Base-by-base conservation (phyloP, 495 filamentous ascomycete species). In the Tuber borchii region DNA sequence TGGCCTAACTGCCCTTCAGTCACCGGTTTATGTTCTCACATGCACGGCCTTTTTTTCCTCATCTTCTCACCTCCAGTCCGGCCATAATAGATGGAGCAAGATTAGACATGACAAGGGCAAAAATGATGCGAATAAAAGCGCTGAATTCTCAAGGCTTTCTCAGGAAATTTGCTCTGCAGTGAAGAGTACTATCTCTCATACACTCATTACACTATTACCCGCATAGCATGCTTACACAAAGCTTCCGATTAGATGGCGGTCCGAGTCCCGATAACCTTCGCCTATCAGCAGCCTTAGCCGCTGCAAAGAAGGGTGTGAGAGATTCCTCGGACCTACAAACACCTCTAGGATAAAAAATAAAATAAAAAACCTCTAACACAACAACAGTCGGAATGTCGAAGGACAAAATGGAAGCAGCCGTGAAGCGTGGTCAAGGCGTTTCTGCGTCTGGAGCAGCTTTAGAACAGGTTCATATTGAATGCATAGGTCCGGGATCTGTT, bases 1-100 rank as follows among this genome's bases (percentile, higher is more conserved):
- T 65, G 56, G 43, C 31, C 46, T n/a, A 31, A 34, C 46, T 19
- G 12, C 72, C 31, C 42, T 8, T 69, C 72, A 10, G 16, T 74
- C 70, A 68, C 65, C 39, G n/a, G 61, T 48, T 73, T 56, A 71
- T 72, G 51, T 69, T 77, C 73, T 40, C 48, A 72, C 46, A 51
- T 73, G 61, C 73, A 42, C 46, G 65, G 71, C 43, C 65, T 74
- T 73, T 10, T 91, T 94, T 82, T 86, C 87, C 43, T 87, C 87
- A 31, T 87, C 86, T 31, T 70, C 87, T 2, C 43, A 78, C 8
- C 77, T 86, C 10, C 84, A 84, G 44, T 92, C 92, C 69, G 94
- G 94, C 46, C 93, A 97, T 84, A 97, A 89, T 83, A 90, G 91
- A 83, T 99, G 95, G 95, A 92, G 93, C 48, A 95, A 94, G 78